phyloP scores from a whole-genome alignment of 768 basidiomycete species.

The Lactifluus volemus region DNA sequence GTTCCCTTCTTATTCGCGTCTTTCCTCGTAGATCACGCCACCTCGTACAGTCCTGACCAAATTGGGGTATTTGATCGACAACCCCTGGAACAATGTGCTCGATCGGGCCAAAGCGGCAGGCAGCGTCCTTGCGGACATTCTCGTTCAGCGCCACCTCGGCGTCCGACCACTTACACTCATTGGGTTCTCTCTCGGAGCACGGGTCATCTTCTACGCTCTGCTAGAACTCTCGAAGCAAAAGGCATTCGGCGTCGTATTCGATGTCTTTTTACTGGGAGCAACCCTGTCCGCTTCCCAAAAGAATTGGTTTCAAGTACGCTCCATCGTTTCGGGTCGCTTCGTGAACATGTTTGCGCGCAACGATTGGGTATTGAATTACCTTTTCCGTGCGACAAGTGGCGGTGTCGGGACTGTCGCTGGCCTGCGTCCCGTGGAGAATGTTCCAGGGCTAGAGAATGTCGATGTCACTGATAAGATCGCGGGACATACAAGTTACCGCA shows the following conservation, averaged over 20 bases:
- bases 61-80: conserved; percentile 95
- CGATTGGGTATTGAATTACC: conserved; percentile 97
- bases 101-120: conserved; percentile 93
- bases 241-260: conserved; percentile 90
- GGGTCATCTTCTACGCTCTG: conserved; percentile 96
- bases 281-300: conserved; percentile 77
- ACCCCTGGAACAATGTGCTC: conserved; percentile 97
- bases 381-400: conserved; percentile 91
- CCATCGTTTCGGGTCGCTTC: conserved; percentile 84
- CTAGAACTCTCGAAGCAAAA: conserved; percentile 82
- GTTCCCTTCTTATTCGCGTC: background rate
- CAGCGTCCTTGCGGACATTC: conserved; percentile 81
- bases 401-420: conserved; percentile 92
- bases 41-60: conserved; percentile 74
- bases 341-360: conserved; percentile 85
- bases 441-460: conserved; percentile 91
- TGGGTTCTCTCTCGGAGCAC: conserved; percentile 92
- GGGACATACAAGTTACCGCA: conserved; percentile 93
- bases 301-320: conserved; percentile 76
- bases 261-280: conserved; percentile 89
- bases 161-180: conserved; percentile 94
- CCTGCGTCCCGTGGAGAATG: conserved; percentile 68
- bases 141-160: conserved; percentile 83
- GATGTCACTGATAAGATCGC: conserved; percentile 91
- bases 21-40: conserved; percentile 4